Conservation (phyloP, 139 green algal genomes). For the Auxenochlorella pyrenoidosa region DNA sequence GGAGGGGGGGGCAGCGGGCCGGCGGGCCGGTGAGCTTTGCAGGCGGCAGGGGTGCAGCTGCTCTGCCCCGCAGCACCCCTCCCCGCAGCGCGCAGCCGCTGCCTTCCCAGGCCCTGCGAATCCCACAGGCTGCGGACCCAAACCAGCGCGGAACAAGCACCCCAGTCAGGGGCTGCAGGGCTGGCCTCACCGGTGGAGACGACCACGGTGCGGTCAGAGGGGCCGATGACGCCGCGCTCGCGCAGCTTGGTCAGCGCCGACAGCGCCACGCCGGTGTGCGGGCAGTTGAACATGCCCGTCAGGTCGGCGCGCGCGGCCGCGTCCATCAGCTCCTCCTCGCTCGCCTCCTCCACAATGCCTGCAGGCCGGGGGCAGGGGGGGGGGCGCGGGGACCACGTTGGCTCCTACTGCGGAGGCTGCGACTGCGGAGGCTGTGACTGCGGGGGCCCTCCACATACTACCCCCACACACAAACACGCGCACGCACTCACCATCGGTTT, state of each 20-base stretch:
- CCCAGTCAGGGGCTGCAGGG: no score
- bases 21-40: not conserved
- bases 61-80: no score
- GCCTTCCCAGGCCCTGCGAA: no score
- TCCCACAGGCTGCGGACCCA: no score
- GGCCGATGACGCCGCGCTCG: constrained; percentile 85
- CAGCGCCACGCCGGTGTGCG: constrained; percentile 88
- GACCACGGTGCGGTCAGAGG: constrained; percentile 93
- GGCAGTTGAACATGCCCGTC: constrained; percentile 89
- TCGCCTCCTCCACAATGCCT: constrained; percentile 98
- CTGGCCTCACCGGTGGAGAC: constrained; percentile 85
- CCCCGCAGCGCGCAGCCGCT: no score
- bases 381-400: no score
- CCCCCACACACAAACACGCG: not conserved
- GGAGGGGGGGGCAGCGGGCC: not conserved
- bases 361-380: not conserved
- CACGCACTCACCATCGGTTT: constrained; percentile 83
- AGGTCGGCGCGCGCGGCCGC: constrained; percentile 94
- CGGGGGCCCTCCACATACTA: not conserved
- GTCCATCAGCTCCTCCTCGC: constrained; percentile 99
- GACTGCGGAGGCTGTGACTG: no score
- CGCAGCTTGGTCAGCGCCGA: constrained; percentile 96
- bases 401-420: no score
- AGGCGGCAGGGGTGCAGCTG: no score
- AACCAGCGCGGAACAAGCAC: no score